phyloP scores from a whole-genome alignment of 495 filamentous ascomycete species.

The Aspergillus cristatus region DNA sequence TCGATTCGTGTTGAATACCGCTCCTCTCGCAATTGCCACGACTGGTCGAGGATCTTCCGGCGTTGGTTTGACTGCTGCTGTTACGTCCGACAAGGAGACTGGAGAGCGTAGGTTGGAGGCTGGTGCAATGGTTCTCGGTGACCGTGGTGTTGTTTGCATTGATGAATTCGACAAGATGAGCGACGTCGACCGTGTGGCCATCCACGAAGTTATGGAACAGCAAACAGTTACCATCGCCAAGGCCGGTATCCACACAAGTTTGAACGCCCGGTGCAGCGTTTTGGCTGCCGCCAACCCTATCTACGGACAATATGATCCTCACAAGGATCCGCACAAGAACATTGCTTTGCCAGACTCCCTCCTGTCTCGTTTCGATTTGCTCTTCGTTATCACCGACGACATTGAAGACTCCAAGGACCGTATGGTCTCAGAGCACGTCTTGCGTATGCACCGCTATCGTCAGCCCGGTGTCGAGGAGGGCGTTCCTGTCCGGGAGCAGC shows the following conservation, averaged over 20 bases:
- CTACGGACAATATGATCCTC: slow-evolving; percentile 95
- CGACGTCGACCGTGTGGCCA: slow-evolving; percentile 93
- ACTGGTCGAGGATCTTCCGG: slow-evolving; percentile 96
- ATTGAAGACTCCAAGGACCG: slow-evolving; percentile 89
- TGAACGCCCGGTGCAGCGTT: slow-evolving; percentile 95
- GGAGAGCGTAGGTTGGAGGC: slow-evolving; percentile 92
- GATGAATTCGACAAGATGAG: slow-evolving; percentile 99
- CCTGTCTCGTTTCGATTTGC: slow-evolving; percentile 95
- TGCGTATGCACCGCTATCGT: slow-evolving; percentile 95
- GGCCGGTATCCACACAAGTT: slow-evolving; percentile 93
- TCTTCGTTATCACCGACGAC: slow-evolving; percentile 97
- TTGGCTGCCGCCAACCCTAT: slow-evolving; percentile 96
- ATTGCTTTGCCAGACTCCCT: slow-evolving; percentile 97
- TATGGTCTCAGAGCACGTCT: slow-evolving; percentile 89
- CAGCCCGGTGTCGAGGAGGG: slow-evolving; percentile 93
- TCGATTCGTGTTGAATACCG: slow-evolving; percentile 95
- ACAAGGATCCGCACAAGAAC: slow-evolving; percentile 97
- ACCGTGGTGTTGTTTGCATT: slow-evolving; percentile 96
- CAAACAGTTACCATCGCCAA: slow-evolving; percentile 99
- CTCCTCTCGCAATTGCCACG: slow-evolving; percentile 92
- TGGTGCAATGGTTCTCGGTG: slow-evolving; percentile 97
- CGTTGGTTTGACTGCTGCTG: slow-evolving; percentile 94
- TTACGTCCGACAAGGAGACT: slow-evolving; percentile 95
- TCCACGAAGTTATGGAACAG: slow-evolving; percentile 99
- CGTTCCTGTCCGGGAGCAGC: slow-evolving; percentile 84